These are phyloP conservation scores for Verbascum thapsus DNA, from an alignment of 257 asterid species.

Conservation along the genomic window DNA sequence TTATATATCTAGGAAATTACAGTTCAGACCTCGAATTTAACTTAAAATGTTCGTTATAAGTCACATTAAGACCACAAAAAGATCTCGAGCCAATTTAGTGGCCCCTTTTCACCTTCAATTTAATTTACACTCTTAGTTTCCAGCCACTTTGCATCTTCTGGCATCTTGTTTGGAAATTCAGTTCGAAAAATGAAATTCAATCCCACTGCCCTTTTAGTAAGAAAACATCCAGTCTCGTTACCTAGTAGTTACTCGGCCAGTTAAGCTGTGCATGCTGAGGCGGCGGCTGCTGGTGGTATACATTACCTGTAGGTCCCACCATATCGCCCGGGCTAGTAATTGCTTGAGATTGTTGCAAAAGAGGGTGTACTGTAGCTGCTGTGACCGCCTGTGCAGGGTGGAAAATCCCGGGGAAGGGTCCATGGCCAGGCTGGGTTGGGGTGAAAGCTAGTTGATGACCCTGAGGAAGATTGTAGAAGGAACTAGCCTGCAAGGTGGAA, in stretches of 20 bases:
- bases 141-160: slow-evolving; percentile 34
- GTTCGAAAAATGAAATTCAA: no score
- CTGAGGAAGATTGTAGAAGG: slow-evolving; percentile 83
- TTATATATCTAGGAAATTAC: slow-evolving; percentile 29
- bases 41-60: slow-evolving; percentile 44
- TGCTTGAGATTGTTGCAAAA: slow-evolving; percentile 82
- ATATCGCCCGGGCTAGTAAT: slow-evolving; percentile 72
- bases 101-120: slow-evolving; percentile 33
- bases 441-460: slow-evolving; percentile 81
- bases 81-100: slow-evolving; percentile 39
- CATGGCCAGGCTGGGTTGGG: slow-evolving; percentile 77
- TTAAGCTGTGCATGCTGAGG: slow-evolving; percentile 79
- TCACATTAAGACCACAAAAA: slow-evolving; percentile 61
- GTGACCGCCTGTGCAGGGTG: slow-evolving; percentile 81
- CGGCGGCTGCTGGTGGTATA: slow-evolving; percentile 94
- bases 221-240: slow-evolving; percentile 1
- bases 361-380: slow-evolving; percentile 66
- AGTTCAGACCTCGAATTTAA: slow-evolving; percentile 41
- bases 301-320: slow-evolving; percentile 64
- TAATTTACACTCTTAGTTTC: slow-evolving; percentile 45
- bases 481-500: slow-evolving; percentile 67
- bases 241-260: slow-evolving; percentile 86
- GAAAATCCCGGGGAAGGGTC: slow-evolving; percentile 68
- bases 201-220: slow-evolving; percentile 31
- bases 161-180: no score